A percentile compares a stretch with the other conserved stretches of the same genome.
phyloP scores from a whole-genome alignment of 2,329 filamentous ascomycete genomes.

The Colletotrichum navitas region DNA sequence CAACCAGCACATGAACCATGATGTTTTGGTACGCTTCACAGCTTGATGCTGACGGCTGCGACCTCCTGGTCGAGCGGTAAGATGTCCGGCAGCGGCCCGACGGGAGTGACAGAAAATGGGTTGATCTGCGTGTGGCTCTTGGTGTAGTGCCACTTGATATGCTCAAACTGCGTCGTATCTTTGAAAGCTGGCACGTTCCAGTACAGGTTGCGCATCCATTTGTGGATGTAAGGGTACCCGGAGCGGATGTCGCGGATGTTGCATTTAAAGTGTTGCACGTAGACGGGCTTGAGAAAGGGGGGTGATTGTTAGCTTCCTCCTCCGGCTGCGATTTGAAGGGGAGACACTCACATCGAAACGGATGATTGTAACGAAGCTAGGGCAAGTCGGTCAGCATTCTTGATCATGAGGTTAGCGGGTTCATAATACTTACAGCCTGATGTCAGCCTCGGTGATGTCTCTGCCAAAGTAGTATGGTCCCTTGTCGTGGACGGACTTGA shows the following conservation, averaged over 20 bases:
- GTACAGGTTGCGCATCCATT: constrained; percentile 86
- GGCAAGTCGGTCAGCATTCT: neutral
- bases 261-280: constrained; percentile 90
- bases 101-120: constrained; percentile 79
- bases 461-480: constrained; percentile 83
- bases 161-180: constrained; percentile 89
- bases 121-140: constrained; percentile 75
- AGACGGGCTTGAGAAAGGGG: constrained; percentile 65
- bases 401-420: neutral
- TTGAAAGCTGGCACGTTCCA: constrained; percentile 85
- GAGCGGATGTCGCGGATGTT: constrained; percentile 87
- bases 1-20: neutral
- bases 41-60: constrained; percentile 57
- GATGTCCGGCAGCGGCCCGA: constrained; percentile 88
- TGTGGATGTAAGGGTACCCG: constrained; percentile 84
- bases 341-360: constrained; percentile 72
- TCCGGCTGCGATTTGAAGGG: neutral
- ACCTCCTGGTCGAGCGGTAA: constrained; percentile 85
- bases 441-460: constrained; percentile 83
- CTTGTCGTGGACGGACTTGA: constrained; percentile 57
- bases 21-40: constrained; percentile 1
- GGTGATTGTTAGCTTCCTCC: constrained; percentile 13
- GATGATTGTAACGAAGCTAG: constrained; percentile 75
- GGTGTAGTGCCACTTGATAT: constrained; percentile 87
- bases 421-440: constrained; percentile 69